Conservation (phyloP, 176 grass and related monocot genomes). For the Zoysia pacifica region DNA sequence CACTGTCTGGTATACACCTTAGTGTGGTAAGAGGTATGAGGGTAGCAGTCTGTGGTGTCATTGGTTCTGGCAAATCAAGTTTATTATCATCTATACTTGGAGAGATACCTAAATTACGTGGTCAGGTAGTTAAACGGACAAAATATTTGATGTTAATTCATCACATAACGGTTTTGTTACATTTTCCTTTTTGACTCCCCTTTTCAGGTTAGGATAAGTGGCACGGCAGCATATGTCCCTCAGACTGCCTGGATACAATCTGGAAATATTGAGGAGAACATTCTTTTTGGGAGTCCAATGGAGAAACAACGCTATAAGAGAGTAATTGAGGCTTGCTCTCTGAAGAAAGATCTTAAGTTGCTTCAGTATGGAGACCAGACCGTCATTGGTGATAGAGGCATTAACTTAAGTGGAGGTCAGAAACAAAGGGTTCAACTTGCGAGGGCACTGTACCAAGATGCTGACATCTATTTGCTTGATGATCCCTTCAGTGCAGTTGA, state of each 20-base stretch:
- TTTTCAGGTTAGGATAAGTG: conserved; percentile 85
- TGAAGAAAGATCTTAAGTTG: conserved; percentile 93
- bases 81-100: conserved; percentile 90
- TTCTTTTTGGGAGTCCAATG: conserved; percentile 86
- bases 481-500: conserved; percentile 99
- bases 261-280: conserved; percentile 96
- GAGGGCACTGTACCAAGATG: conserved; percentile 93
- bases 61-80: conserved; percentile 96
- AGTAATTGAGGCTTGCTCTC: conserved; percentile 87
- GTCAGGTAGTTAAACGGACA: conserved; percentile 65
- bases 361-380: conserved; percentile 94
- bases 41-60: conserved; percentile 91
- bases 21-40: conserved; percentile 84
- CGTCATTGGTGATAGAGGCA: conserved; percentile 93
- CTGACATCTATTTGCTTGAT: conserved; percentile 99
- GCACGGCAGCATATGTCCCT: conserved; percentile 84
- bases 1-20: conserved; percentile 65
- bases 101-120: conserved; percentile 89
- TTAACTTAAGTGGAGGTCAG: conserved; percentile 98
- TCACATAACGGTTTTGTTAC: conserved; percentile 18
- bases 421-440: conserved; percentile 98
- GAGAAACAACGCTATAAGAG: conserved; percentile 78
- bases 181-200: conserved; percentile 28
- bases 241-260: conserved; percentile 99
- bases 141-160: conserved; percentile 5